Conservation (phyloP, 2,329 filamentous ascomycete genomes). For the Nemania serpens region DNA sequence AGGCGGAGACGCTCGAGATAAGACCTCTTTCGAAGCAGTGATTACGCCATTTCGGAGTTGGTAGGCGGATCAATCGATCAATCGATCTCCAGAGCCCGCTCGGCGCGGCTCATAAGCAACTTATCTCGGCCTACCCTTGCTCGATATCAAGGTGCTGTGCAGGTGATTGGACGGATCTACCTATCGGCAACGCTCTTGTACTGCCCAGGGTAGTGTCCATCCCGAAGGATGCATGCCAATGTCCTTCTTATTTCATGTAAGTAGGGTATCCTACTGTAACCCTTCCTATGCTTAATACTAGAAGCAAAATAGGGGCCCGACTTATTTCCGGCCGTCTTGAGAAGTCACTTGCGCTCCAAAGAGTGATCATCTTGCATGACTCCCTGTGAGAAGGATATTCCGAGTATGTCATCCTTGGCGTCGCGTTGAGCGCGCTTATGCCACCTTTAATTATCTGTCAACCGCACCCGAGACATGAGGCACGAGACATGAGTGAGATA, state of each 20-base stretch:
- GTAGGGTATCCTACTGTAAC: too few species aligned
- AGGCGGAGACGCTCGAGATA: background rate
- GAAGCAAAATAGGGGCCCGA: background rate
- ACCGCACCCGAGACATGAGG: too few species aligned
- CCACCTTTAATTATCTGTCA: too few species aligned
- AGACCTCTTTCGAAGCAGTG: background rate
- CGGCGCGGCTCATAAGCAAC: too few species aligned
- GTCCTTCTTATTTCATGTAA: background rate
- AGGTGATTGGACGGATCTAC: constrained; percentile 8
- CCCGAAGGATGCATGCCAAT: background rate
- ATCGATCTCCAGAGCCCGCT: too few species aligned
- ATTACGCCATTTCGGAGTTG: too few species aligned
- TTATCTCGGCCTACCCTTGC: constrained; percentile 7
- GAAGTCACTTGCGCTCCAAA: background rate
- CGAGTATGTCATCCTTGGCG: too few species aligned
- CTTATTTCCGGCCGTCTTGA: constrained; percentile 7
- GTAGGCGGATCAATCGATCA: too few species aligned
- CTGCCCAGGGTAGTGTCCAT: background rate
- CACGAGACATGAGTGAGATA: background rate
- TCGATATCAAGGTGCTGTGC: background rate
- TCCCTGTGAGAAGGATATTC: background rate
- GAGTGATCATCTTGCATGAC: background rate
- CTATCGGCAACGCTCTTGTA: background rate
- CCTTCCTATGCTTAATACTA: too few species aligned
- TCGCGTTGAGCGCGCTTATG: background rate